Conservation (phyloP, 2,329 filamentous ascomycete species). For the Graphiopsis chlorocephala region DNA sequence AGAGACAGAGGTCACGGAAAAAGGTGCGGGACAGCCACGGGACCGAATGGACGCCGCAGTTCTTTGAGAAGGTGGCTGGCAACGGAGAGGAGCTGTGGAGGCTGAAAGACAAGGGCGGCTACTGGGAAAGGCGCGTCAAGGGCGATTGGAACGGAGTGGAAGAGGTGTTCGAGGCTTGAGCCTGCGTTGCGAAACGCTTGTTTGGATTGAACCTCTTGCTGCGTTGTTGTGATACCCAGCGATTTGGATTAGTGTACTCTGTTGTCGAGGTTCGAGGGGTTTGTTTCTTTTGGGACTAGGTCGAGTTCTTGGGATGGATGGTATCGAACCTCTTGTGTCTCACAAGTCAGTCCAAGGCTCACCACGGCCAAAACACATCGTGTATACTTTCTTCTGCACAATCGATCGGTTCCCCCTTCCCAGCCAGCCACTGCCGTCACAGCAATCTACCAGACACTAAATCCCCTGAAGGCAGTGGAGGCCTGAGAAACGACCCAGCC, state of each 20-base stretch:
- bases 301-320: background rate
- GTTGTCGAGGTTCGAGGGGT: background rate
- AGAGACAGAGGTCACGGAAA: constrained; percentile 74
- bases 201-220: background rate
- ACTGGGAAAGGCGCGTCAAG: constrained; percentile 81
- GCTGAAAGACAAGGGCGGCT: constrained; percentile 76
- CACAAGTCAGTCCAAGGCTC: background rate
- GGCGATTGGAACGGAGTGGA: constrained; percentile 63
- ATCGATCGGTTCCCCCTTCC: background rate
- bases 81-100: constrained; percentile 51
- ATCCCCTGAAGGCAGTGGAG: too few species aligned
- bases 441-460: background rate
- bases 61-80: constrained; percentile 70
- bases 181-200: background rate
- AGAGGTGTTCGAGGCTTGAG: constrained; percentile 50
- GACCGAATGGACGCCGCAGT: constrained; percentile 70
- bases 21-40: constrained; percentile 72
- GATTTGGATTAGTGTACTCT: background rate
- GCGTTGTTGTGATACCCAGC: constrained; percentile 16
- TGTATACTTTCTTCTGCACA: background rate
- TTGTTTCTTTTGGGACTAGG: background rate
- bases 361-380: background rate
- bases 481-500: background rate
- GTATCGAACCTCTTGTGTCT: background rate
- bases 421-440: background rate